phyloP scores from a whole-genome alignment of 768 basidiomycete genomes.

The Boletus reticulatus region DNA sequence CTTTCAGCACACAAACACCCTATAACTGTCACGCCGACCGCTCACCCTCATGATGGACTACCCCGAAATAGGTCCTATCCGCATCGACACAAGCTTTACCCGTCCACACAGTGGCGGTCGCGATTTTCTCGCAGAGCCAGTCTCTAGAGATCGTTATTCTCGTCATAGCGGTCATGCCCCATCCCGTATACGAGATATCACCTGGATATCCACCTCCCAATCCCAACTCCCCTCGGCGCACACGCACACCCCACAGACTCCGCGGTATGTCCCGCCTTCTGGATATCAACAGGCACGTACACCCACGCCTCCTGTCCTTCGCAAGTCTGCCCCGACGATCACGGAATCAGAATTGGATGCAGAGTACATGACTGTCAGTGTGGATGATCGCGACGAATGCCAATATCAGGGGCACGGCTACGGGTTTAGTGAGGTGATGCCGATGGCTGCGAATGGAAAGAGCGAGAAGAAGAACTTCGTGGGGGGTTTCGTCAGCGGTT shows the following conservation, averaged over 20 bases:
- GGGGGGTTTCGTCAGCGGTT: slow-evolving; percentile 30
- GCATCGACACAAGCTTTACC: slow-evolving; percentile 30
- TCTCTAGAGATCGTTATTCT: slow-evolving; percentile 28
- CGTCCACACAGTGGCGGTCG: slow-evolving; percentile 28
- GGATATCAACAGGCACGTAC: slow-evolving; percentile 23
- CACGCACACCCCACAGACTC: slow-evolving; percentile 29
- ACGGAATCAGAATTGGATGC: slow-evolving; percentile 32
- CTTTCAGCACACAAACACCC: neutral
- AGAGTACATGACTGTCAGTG: slow-evolving; percentile 35
- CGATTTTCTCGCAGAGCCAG: slow-evolving; percentile 25
- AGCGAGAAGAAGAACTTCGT: slow-evolving; percentile 32
- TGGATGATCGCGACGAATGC: slow-evolving; percentile 22
- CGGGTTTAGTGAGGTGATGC: slow-evolving; percentile 25
- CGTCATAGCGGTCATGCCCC: slow-evolving; percentile 27
- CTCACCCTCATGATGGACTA: slow-evolving; percentile 26
- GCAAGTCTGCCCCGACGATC: slow-evolving; percentile 29
- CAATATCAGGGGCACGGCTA: slow-evolving; percentile 18
- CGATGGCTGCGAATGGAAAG: slow-evolving; percentile 22
- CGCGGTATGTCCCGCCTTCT: slow-evolving; percentile 18
- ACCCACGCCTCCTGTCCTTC: slow-evolving; percentile 26
- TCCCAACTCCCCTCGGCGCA: slow-evolving; percentile 27
- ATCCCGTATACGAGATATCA: slow-evolving; percentile 29
- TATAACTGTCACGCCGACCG: neutral
- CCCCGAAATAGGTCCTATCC: slow-evolving; percentile 21
- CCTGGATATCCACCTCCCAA: slow-evolving; percentile 30